phyloP scores from a whole-genome alignment of 73 alveolate genomes.

The Paramecium tetraurelia region DNA sequence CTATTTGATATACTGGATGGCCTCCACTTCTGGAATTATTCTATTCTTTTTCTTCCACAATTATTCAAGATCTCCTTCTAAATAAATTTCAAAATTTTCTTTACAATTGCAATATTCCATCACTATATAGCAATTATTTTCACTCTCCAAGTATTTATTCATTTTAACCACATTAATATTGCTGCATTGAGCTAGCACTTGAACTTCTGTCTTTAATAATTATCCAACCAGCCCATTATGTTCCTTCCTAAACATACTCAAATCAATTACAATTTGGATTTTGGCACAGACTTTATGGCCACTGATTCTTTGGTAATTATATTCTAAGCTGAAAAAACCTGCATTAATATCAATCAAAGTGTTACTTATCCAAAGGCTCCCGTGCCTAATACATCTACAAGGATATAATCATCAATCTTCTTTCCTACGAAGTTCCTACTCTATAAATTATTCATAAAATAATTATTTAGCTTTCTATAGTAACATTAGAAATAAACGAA shows the following conservation, averaged over 20 bases:
- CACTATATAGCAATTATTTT: constrained; percentile 4
- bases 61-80: constrained; percentile 36
- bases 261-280: neutral
- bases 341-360: neutral
- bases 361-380: constrained; percentile 36
- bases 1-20: neutral
- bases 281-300: constrained; percentile 31
- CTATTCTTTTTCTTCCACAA: constrained; percentile 3
- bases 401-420: constrained; percentile 17
- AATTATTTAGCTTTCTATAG: neutral
- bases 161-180: constrained; percentile 20
- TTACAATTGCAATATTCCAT: constrained; percentile 40
- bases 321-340: neutral
- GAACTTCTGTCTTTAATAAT: constrained; percentile 23
- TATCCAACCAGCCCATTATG: constrained; percentile 51
- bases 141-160: neutral
- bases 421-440: constrained; percentile 1
- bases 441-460: neutral
- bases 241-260: neutral
- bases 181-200: neutral
- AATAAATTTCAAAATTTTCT: too few species aligned
- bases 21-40: neutral
- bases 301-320: neutral
- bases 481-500: neutral
- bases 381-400: constrained; percentile 7